Evolutionary conservation across 768 basidiomycete genomes (phyloP).

Genomic region (Rhodosporidiobolus odoratus): DNA sequence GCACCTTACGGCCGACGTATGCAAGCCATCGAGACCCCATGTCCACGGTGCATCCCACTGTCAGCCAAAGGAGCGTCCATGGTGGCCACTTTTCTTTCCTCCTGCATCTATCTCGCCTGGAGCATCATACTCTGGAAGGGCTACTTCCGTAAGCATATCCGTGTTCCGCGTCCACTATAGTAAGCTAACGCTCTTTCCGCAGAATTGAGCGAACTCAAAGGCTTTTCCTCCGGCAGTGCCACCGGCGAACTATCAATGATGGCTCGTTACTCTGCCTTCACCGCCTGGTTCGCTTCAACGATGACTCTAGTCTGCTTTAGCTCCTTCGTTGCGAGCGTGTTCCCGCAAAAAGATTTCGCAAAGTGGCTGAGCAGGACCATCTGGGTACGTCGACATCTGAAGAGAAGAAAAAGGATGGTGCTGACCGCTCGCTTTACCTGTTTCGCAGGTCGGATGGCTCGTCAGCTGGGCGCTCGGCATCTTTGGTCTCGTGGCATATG

Average conservation of each 20-base stretch:
- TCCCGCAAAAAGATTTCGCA: constrained; percentile 14
- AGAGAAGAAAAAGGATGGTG: neutral
- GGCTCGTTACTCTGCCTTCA: neutral
- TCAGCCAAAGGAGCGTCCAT: neutral
- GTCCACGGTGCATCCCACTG: neutral
- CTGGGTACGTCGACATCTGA: constrained; percentile 5
- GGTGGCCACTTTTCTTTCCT: neutral
- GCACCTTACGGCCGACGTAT: neutral
- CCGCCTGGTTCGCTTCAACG: constrained; percentile 9
- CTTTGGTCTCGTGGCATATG: constrained; percentile 3
- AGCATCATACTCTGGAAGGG: neutral
- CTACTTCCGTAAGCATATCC: neutral
- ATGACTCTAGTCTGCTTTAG: neutral
- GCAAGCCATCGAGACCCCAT: constrained; percentile 2
- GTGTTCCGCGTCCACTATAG: neutral
- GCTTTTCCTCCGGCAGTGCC: neutral
- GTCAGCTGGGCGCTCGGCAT: constrained; percentile 14
- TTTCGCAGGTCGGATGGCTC: constrained; percentile 12
- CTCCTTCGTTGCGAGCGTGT: neutral
- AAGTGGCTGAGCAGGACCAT: constrained; percentile 9
- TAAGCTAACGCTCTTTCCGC: neutral
- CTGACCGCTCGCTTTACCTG: neutral
- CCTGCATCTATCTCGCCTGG: constrained; percentile 1
- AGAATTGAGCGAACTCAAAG: constrained; percentile 1
- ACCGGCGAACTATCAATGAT: constrained; percentile 7